Conservation (phyloP, 148 eudicot species). For the Fagopyrum homotropicum region DNA sequence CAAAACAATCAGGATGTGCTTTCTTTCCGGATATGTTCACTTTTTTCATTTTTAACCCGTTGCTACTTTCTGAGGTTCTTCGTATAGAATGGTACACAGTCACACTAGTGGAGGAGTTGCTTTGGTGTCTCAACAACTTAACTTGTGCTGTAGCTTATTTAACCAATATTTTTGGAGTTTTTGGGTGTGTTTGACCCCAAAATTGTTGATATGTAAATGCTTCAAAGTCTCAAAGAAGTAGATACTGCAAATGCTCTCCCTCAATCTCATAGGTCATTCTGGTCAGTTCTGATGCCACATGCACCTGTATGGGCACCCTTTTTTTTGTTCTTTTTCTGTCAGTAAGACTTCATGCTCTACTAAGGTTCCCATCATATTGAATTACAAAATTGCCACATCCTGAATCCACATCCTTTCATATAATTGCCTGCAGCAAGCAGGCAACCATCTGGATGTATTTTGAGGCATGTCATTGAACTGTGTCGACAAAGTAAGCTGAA, state of each 20-base stretch:
- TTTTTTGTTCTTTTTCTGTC: not conserved
- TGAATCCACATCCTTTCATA: not conserved
- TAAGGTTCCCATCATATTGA: not conserved
- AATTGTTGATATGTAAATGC: not conserved
- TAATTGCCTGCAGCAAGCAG: not conserved
- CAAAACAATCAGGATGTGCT: not conserved
- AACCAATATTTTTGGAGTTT: not conserved
- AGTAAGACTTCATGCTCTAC: not conserved
- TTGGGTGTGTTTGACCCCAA: not conserved
- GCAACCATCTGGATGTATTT: not conserved
- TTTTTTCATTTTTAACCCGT: not conserved
- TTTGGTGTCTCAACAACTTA: not conserved
- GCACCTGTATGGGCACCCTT: not conserved
- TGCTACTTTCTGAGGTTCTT: not conserved
- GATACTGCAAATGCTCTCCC: not conserved
- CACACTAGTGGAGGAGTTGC: not conserved
- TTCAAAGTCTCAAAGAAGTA: not conserved
- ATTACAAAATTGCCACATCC: not conserved
- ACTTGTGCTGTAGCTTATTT: not conserved
- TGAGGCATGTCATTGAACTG: not conserved
- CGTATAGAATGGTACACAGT: not conserved
- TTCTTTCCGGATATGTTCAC: not conserved
- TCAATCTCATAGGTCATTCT: not conserved
- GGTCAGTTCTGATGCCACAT: not conserved
- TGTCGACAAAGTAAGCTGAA: not conserved